A percentile compares a stretch with the other conserved stretches of the same genome.
Conservation (phyloP, 805 yeast species). For the Metschnikowia chrysomelidarum region DNA sequence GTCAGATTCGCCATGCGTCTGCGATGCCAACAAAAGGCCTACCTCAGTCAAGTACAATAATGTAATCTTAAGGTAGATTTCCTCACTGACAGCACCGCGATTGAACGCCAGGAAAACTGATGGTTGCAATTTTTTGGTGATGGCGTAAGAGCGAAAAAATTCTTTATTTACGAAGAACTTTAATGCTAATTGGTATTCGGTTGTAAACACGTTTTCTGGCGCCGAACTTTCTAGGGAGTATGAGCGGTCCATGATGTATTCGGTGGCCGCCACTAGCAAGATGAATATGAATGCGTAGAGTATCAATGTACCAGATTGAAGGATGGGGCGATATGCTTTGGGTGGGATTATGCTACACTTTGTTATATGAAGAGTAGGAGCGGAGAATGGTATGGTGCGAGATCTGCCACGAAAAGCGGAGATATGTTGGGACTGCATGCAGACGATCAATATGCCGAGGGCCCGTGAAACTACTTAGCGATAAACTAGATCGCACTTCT, state of each 20-base stretch:
- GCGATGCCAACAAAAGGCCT: slow-evolving; percentile 23
- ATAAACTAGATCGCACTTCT: too few relatives aligned
- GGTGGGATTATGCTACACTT: slow-evolving; percentile 1
- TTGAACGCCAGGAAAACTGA: slow-evolving; percentile 21
- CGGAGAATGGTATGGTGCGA: background rate
- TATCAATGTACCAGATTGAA: slow-evolving; percentile 1
- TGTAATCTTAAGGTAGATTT: slow-evolving; percentile 32
- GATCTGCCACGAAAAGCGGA: background rate
- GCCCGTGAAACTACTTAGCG: too few relatives aligned
- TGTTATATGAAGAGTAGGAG: background rate
- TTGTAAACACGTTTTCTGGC: slow-evolving; percentile 12
- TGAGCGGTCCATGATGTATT: slow-evolving; percentile 1
- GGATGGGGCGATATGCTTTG: slow-evolving; percentile 3
- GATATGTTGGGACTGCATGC: background rate
- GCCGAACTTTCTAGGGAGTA: slow-evolving; percentile 13
- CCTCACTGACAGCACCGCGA: slow-evolving; percentile 26
- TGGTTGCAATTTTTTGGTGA: slow-evolving; percentile 24
- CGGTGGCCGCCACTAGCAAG: too few relatives aligned
- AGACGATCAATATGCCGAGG: slow-evolving; percentile 1
- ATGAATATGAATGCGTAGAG: too few relatives aligned
- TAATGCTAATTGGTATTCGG: slow-evolving; percentile 33
- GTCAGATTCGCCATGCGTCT: slow-evolving; percentile 5
- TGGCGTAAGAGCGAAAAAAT: slow-evolving; percentile 30
- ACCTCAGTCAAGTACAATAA: slow-evolving; percentile 36
- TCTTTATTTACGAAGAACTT: slow-evolving; percentile 40